These are phyloP conservation scores for Coccomyxa subellipsoidea DNA, from an alignment of 163 green algal species.

Conservation along the genomic window DNA sequence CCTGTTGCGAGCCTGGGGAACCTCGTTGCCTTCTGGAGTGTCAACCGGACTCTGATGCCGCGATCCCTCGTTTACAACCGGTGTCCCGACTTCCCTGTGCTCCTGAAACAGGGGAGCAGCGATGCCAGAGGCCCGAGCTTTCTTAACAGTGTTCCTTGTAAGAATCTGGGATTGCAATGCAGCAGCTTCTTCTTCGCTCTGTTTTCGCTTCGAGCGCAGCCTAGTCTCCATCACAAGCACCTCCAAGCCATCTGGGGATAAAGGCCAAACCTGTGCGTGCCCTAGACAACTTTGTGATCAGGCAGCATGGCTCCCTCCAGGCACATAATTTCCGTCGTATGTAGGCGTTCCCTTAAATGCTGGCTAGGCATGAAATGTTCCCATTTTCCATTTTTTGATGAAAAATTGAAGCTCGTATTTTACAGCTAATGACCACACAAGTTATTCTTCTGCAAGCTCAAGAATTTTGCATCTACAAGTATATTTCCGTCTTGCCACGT, in stretches of 20 bases:
- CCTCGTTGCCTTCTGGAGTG: background rate
- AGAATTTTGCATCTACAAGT: too few species aligned
- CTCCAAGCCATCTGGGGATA: background rate
- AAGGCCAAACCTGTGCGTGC: background rate
- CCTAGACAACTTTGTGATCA: background rate
- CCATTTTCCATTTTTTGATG: too few species aligned
- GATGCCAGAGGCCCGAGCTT: background rate
- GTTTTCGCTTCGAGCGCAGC: background rate
- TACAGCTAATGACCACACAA: too few species aligned
- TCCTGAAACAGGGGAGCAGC: background rate
- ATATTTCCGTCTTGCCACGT: too few species aligned
- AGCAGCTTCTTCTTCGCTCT: background rate
- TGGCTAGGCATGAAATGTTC: too few species aligned
- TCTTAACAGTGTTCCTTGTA: background rate
- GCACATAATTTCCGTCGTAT: background rate
- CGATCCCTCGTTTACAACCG: background rate
- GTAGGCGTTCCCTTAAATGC: background rate
- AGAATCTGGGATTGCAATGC: slow-evolving; percentile 1
- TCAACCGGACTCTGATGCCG: background rate
- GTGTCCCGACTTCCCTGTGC: background rate
- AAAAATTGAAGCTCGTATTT: too few species aligned
- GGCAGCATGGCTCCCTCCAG: background rate
- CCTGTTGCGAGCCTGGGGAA: background rate
- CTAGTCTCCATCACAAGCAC: background rate
- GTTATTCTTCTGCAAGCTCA: too few species aligned